phyloP scores from a whole-genome alignment of 768 basidiomycete species.

The Russula vinacea region DNA sequence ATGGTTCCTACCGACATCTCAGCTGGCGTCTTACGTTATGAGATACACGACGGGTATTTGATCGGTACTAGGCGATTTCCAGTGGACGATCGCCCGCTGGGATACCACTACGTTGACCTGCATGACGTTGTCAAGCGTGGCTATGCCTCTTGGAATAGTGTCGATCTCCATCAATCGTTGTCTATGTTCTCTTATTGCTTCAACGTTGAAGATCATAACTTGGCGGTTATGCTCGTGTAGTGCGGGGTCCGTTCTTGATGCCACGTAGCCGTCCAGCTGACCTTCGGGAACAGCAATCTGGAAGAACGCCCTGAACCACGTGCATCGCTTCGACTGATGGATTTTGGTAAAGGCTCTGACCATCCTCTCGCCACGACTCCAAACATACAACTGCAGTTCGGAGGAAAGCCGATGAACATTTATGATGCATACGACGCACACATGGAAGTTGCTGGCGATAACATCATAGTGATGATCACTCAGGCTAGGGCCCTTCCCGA shows the following conservation, averaged over 20 bases:
- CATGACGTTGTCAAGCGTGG: conserved; percentile 14
- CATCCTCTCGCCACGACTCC: conserved; percentile 20
- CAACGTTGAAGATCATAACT: conserved; percentile 19
- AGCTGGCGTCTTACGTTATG: conserved; percentile 12
- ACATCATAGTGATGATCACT: conserved; percentile 21
- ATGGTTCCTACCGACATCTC: conserved; percentile 17
- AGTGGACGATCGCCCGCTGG: conserved; percentile 23
- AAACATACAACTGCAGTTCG: conserved; percentile 11
- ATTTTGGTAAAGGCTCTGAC: conserved; percentile 13
- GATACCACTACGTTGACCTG: conserved; percentile 20
- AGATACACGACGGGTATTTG: conserved; percentile 25
- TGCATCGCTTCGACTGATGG: conserved; percentile 14
- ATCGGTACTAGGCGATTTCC: conserved; percentile 17
- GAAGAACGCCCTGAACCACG: conserved; percentile 17
- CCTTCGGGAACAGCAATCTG: conserved; percentile 7
- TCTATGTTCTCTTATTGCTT: conserved; percentile 20
- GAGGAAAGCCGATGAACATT: conserved; percentile 6
- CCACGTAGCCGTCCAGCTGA: neutral
- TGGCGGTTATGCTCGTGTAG: conserved; percentile 24
- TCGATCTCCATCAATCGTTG: conserved; percentile 21
- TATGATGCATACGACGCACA: conserved; percentile 19
- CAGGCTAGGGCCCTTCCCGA: conserved; percentile 21
- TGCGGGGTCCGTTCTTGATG: neutral
- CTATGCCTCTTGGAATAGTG: conserved; percentile 9
- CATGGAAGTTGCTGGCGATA: conserved; percentile 19